phyloP scores from a whole-genome alignment of 176 grass and related monocot species.

The Musa beccarii region DNA sequence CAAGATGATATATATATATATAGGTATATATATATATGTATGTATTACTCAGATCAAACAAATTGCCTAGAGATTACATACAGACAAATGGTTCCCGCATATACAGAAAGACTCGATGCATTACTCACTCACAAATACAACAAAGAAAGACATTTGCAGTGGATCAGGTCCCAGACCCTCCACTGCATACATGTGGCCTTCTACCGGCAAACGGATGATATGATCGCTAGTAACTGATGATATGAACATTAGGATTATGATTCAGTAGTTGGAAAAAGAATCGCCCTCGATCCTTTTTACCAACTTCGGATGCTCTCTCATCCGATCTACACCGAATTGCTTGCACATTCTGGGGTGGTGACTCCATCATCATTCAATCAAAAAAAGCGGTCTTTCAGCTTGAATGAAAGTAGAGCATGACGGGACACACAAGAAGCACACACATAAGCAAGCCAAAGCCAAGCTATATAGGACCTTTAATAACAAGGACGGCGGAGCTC shows the following conservation, averaged over 20 bases:
- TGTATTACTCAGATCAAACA: neutral
- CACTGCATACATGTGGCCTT: neutral
- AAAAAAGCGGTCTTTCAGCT: constrained; percentile 3
- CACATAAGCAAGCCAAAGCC: constrained; percentile 12
- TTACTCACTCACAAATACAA: constrained; percentile 9
- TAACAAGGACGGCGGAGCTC: neutral
- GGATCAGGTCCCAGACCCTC: constrained; percentile 1
- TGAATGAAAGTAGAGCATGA: neutral
- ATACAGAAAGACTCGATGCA: constrained; percentile 10
- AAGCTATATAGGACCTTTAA: constrained; percentile 4
- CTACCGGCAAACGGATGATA: neutral
- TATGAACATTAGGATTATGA: constrained; percentile 5
- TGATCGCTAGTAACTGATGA: neutral
- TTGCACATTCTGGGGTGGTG: neutral
- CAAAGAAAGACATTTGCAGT: neutral
- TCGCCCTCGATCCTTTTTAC: neutral
- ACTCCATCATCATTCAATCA: neutral
- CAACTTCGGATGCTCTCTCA: constrained; percentile 1
- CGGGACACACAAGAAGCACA: neutral
- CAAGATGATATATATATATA: too few species aligned
- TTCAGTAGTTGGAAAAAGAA: neutral
- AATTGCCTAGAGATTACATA: constrained; percentile 6
- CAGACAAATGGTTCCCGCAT: constrained; percentile 7
- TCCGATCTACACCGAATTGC: neutral
- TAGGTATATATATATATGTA: neutral